Base-by-base conservation (phyloP, 2,329 filamentous ascomycete genomes). In the Fusarium mundagurra region DNA sequence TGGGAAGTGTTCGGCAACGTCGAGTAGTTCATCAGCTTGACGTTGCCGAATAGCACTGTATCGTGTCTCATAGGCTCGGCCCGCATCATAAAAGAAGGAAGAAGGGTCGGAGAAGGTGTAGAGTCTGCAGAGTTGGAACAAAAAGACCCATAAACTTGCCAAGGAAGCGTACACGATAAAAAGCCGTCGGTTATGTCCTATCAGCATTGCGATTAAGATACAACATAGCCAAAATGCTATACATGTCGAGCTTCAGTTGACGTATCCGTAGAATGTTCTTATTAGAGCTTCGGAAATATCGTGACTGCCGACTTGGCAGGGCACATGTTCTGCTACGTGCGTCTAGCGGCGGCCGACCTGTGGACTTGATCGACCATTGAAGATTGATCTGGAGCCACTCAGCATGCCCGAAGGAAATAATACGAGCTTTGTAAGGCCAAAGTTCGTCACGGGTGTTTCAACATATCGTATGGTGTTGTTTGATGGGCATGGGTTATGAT, bases 61-160 rank as follows among this genome's bases (percentile, higher is more conserved):
- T 33, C 60, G 54, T 6, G 68, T 76, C 33, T 62, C 24, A 29
- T 80, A 81, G 31, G 79, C 80, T 27, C 67, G 66, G 10, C 18
- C 31, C 16, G 62, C 38, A 22, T 79, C 67, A 61, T 79, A 81
- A 51, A 81, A 81, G 16, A 72, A 53, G 7, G 77, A 79, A 1
- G 77, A 79, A 2, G 77, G 77, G 22, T 79, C 77, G 11, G 65
- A 69, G 34, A 71, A 79, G 5, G 75, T 76, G n/a, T 63, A 66
- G 1, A 54, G 60, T 20, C 75, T 74, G 27, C 74, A 74, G 18
- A 78, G 60, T 24, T 71, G 75, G n/a, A 79, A 75, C 2, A 77
- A 20, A 3, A 70, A n/a, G 1, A 79, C 43, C 77, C 77, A 79
- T 11, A 63, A 5, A 6, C 31, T 22, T 24, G 58, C 66, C 27